Conservation (phyloP, 2,329 filamentous ascomycete species). For the Teratosphaeria viscida region DNA sequence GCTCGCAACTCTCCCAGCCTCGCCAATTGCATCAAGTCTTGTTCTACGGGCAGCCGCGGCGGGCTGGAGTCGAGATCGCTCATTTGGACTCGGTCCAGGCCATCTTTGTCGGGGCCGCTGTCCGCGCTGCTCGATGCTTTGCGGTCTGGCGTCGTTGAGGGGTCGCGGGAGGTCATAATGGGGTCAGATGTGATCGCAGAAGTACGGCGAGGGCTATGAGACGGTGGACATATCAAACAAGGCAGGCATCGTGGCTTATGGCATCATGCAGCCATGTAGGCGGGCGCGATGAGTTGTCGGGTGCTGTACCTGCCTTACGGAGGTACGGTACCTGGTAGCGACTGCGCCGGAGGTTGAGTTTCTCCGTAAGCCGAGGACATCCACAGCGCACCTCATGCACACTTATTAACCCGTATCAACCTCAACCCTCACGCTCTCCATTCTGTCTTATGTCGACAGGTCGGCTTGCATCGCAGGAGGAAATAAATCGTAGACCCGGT, state of each 20-base stretch:
- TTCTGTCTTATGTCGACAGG: no score
- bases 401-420: background rate
- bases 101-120: constrained; percentile 16
- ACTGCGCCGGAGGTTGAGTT: background rate
- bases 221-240: background rate
- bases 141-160: constrained; percentile 6
- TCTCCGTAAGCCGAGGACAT: background rate
- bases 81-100: constrained; percentile 26
- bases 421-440: no score
- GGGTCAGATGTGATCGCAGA: background rate
- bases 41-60: constrained; percentile 43
- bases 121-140: constrained; percentile 8
- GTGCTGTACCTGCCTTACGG: background rate
- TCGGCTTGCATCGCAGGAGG: no score
- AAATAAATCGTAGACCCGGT: no score
- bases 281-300: background rate
- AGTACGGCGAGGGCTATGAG: background rate
- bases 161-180: constrained; percentile 9
- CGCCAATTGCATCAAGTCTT: constrained; percentile 93
- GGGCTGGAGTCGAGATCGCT: constrained; percentile 25
- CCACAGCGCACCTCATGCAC: background rate
- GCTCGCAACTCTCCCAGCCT: constrained; percentile 73
- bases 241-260: background rate
- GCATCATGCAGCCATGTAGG: background rate
- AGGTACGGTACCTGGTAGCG: no score